Evolutionary conservation across 1,139 yeast genomes (phyloP), one percentile per base, ranked within the genome.

Genomic region (Scheffersomyces stambukii): DNA sequence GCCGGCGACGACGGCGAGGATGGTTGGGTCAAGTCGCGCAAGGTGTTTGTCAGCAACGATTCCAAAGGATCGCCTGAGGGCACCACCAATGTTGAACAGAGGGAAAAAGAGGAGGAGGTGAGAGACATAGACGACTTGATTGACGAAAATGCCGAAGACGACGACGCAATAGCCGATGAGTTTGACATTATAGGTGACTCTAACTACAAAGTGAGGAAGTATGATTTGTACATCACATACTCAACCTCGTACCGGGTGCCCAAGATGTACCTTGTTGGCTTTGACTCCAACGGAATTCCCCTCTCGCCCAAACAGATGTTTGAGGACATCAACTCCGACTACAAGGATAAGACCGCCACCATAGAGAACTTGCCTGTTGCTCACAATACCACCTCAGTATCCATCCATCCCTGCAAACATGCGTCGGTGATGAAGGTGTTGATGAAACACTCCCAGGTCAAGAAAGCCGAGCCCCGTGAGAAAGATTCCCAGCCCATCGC

Each of bases 221-320:
- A 89, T 54, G 96, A 91, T 55, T 62, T 91, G 32, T 91, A 81
- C 60, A 88, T 91, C 46, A 77, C 94, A 6, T 91, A 91, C 54
- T 86, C 96, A 13, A 89, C 98, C 0, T 84, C 96, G 2, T 91
- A 91, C 53, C 70, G 97, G 24, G 98, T 93, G 6, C 99, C 99
- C 20, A 88, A 93, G 63, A 70, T 93, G 70, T 93, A 88, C 48
- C 62, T 91, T 30, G 86, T 86, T 12, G 99, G 99, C 0, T 91
- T 79, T 61, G 79, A 77, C 46, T 69, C 78, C 11, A 75, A 82
- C 38, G 97, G 98, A 0, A 71, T 79, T 11, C 98, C 98, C 2
- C 62, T 91, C 19, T 66, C 83, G 15, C 96, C 98, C 1, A 66
- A 78, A 19, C 82, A 84, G 47, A 91, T 91, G 97, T 88, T 88